Conservation (phyloP, 352 stramenopile genomes). For the Globisporangium acanthophoron region DNA sequence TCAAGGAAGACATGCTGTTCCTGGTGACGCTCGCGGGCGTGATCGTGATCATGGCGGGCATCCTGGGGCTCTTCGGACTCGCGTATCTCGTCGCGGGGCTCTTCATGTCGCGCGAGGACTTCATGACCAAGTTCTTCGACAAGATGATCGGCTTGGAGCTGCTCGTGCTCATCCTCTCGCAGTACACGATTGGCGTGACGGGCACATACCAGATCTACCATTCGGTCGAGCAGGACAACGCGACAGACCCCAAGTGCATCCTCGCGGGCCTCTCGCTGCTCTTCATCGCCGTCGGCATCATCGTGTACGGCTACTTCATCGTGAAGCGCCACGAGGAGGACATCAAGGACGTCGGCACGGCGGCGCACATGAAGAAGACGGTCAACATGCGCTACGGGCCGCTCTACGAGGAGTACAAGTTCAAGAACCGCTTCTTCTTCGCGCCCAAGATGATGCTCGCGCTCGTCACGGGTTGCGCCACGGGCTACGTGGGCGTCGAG, state of each 20-base stretch:
- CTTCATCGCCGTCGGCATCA: slow-evolving; percentile 64
- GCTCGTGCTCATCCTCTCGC: slow-evolving; percentile 67
- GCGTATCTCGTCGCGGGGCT: slow-evolving; percentile 48
- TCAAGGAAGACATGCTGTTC: slow-evolving; percentile 80
- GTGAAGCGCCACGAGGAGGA: slow-evolving; percentile 72
- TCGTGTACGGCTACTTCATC: slow-evolving; percentile 71
- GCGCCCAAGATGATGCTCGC: slow-evolving; percentile 72
- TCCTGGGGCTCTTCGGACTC: slow-evolving; percentile 57
- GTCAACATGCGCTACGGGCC: slow-evolving; percentile 77
- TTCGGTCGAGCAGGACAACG: slow-evolving; percentile 45
- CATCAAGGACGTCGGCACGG: slow-evolving; percentile 67
- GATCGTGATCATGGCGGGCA: slow-evolving; percentile 59
- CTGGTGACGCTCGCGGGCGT: slow-evolving; percentile 73
- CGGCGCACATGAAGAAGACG: slow-evolving; percentile 75
- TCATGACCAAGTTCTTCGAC: slow-evolving; percentile 76
- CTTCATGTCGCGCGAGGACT: slow-evolving; percentile 68
- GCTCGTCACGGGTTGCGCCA: slow-evolving; percentile 51
- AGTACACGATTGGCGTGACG: slow-evolving; percentile 84
- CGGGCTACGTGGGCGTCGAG: slow-evolving; percentile 48
- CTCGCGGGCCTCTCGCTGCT: slow-evolving; percentile 53
- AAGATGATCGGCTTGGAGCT: slow-evolving; percentile 80
- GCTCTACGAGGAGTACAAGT: slow-evolving; percentile 88
- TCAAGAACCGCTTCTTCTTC: slow-evolving; percentile 85
- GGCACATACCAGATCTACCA: slow-evolving; percentile 85
- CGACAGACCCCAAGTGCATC: slow-evolving; percentile 60